Evolutionary conservation across 352 stramenopile genomes (phyloP).

Genomic region (Phytophthora ohioensis): DNA sequence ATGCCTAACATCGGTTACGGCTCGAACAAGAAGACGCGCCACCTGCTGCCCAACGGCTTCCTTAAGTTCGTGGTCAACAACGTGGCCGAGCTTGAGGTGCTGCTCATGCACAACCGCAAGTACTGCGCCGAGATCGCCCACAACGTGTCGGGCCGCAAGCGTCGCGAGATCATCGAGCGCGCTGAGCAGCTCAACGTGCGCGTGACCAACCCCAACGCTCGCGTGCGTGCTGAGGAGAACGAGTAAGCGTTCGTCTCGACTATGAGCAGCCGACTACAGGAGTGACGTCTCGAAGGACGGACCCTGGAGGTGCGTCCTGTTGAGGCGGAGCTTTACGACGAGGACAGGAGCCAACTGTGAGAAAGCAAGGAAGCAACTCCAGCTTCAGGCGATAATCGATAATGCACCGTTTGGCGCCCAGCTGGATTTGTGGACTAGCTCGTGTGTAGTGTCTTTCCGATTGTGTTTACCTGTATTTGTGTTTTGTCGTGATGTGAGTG

Average conservation of each 20-base stretch:
- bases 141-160: conserved; percentile 97
- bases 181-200: conserved; percentile 98
- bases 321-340: conserved; percentile 42
- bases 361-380: conserved; percentile 48
- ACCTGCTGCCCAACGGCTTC: conserved; percentile 99
- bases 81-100: conserved; percentile 98
- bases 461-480: conserved; percentile 19
- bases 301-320: conserved; percentile 11
- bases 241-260: conserved; percentile 65
- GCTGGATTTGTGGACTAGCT: conserved; percentile 54
- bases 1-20: conserved; percentile 99
- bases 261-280: conserved; percentile 26
- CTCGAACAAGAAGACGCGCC: conserved; percentile 98
- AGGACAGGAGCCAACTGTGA: conserved; percentile 53
- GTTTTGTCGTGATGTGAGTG: conserved; percentile 3
- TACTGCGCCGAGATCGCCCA: conserved; percentile 99
- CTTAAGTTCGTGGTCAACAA: conserved; percentile 99
- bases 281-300: conserved; percentile 33
- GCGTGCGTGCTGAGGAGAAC: conserved; percentile 97
- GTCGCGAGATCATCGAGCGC: conserved; percentile 98
- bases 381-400: conserved; percentile 50
- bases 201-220: conserved; percentile 98
- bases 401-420: conserved; percentile 55
- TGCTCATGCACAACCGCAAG: conserved; percentile 95
- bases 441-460: conserved; percentile 33